Conservation (phyloP, 257 asterid genomes). For the Primulina eburnea region DNA sequence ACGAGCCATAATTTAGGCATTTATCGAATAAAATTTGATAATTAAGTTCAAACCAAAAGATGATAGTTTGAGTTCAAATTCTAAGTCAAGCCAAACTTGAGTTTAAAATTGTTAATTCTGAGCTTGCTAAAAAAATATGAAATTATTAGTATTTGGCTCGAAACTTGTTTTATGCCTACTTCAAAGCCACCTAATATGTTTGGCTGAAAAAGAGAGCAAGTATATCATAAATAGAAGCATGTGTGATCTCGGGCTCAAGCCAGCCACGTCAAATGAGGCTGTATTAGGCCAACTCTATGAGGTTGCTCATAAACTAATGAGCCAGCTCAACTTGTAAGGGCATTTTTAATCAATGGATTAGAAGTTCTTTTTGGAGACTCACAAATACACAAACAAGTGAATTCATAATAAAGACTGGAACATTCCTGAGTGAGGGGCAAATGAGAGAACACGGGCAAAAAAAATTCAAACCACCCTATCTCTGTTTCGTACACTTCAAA, state of each 20-base stretch:
- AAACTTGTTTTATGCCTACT: background rate
- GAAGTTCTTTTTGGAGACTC: background rate
- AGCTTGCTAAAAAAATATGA: background rate
- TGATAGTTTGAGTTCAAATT: too few relatives aligned
- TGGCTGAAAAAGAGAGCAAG: background rate
- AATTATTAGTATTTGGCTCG: too few relatives aligned
- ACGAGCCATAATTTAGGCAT: too few relatives aligned
- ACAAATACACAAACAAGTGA: background rate
- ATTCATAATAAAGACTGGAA: background rate
- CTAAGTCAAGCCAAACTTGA: background rate
- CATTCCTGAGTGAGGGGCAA: background rate
- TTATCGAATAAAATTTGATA: background rate
- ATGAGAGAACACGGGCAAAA: background rate
- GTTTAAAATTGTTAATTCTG: background rate
- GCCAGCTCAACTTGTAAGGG: background rate
- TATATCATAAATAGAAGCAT: background rate
- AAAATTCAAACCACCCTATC: background rate
- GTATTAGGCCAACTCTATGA: background rate
- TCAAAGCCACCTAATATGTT: background rate
- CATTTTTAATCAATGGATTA: background rate
- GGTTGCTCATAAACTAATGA: background rate
- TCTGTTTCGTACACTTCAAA: background rate
- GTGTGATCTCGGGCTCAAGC: background rate
- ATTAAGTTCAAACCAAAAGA: background rate
- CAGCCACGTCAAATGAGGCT: background rate